Evolutionary conservation across 139 green algal genomes (phyloP).

Genomic region (Picochlorum sp.): DNA sequence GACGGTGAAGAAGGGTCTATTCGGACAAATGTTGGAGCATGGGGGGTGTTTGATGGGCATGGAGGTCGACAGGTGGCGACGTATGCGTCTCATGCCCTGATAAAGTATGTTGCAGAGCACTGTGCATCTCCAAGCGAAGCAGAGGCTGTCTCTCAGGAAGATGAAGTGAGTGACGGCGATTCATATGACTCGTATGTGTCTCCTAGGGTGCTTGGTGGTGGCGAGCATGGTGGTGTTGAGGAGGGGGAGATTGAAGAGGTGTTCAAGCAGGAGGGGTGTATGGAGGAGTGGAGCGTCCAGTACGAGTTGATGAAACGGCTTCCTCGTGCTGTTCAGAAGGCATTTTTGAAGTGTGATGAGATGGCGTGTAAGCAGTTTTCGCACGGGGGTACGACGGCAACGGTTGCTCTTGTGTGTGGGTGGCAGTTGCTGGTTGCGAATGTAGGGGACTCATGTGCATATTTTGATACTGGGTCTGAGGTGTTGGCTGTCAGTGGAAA

Average conservation of each 20-base stretch:
- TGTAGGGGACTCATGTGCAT: constrained; percentile 53
- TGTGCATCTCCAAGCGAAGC: background rate
- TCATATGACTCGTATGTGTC: background rate
- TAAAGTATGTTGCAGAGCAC: constrained; percentile 20
- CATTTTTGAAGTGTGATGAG: constrained; percentile 15
- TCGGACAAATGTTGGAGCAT: constrained; percentile 21
- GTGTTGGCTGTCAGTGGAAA: constrained; percentile 54
- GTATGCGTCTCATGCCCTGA: constrained; percentile 41
- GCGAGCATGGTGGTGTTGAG: no score
- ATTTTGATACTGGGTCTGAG: constrained; percentile 58
- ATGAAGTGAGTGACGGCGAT: constrained; percentile 4
- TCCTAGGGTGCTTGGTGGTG: no score
- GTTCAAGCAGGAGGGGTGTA: background rate
- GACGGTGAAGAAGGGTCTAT: background rate
- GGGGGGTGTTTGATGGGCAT: constrained; percentile 60
- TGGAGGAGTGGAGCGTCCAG: constrained; percentile 22
- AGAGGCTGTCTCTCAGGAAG: constrained; percentile 30
- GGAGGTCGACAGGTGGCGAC: constrained; percentile 47
- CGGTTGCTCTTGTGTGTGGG: constrained; percentile 52
- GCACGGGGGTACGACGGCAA: constrained; percentile 65
- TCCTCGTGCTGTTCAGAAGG: constrained; percentile 9
- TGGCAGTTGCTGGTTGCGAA: constrained; percentile 52
- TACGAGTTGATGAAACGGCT: constrained; percentile 3
- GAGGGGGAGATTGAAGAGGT: background rate
- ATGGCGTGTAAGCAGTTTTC: constrained; percentile 15